These are phyloP conservation scores for Saturnispora kantuleensis DNA, from an alignment of 805 yeast genomes.

Conservation along the genomic window DNA sequence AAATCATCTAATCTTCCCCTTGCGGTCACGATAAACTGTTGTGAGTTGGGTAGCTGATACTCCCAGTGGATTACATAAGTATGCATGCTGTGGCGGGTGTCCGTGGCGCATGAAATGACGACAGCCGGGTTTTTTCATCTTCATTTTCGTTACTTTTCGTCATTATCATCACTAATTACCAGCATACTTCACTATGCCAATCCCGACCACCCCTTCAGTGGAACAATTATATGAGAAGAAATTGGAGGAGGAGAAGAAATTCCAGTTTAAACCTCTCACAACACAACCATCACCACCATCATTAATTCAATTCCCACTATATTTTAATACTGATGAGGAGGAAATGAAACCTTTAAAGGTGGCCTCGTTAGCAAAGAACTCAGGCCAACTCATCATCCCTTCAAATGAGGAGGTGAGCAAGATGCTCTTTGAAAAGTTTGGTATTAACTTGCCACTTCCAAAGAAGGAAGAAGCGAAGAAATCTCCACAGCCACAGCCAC, in stretches of 20 bases:
- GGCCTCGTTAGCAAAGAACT: not conserved
- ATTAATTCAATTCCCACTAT: constrained; percentile 19
- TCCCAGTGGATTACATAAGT: too few relatives aligned
- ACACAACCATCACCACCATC: too few relatives aligned
- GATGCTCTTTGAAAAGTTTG: not conserved
- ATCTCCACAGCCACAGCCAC: not conserved
- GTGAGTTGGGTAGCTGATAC: too few relatives aligned
- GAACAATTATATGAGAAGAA: not conserved
- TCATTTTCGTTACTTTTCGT: too few relatives aligned
- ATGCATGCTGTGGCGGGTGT: too few relatives aligned
- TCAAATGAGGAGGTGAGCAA: not conserved
- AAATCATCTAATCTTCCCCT: too few relatives aligned
- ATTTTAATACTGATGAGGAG: constrained; percentile 25
- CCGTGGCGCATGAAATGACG: too few relatives aligned
- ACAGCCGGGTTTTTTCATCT: not conserved
- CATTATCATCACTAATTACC: too few relatives aligned
- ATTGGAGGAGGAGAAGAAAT: constrained; percentile 1
- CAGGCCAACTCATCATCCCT: not conserved
- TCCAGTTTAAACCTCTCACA: not conserved
- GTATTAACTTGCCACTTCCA: not conserved
- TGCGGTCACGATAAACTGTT: too few relatives aligned
- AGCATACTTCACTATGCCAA: not conserved
- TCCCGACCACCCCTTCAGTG: not conserved
- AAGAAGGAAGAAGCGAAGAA: not conserved
- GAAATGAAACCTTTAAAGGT: constrained; percentile 21